phyloP scores from a whole-genome alignment of 768 basidiomycete genomes.

The Hygrocybe punicea region DNA sequence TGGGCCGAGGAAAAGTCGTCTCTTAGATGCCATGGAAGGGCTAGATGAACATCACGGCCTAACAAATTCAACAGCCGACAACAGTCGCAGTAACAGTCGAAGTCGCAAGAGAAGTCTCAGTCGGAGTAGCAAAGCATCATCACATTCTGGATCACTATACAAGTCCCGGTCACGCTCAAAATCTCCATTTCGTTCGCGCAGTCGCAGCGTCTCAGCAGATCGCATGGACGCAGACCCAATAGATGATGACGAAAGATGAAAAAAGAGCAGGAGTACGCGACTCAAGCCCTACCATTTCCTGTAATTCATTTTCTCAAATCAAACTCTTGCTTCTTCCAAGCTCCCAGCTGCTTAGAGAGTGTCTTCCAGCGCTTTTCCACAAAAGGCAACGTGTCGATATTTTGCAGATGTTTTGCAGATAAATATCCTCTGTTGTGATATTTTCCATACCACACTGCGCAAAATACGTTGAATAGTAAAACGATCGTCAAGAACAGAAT shows the following conservation, averaged over 20 bases:
- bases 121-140: slow-evolving; percentile 22
- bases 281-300: too few species aligned
- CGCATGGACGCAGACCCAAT: slow-evolving; percentile 44
- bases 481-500: not conserved
- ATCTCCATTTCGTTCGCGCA: slow-evolving; percentile 50
- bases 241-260: slow-evolving; percentile 7
- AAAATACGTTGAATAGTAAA: slow-evolving; percentile 6
- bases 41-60: slow-evolving; percentile 53
- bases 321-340: slow-evolving; percentile 49
- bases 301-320: slow-evolving; percentile 36
- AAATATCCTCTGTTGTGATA: slow-evolving; percentile 74
- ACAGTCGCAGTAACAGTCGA: slow-evolving; percentile 17
- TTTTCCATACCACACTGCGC: slow-evolving; percentile 72
- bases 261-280: not conserved
- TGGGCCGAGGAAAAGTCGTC: slow-evolving; percentile 75
- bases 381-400: slow-evolving; percentile 51
- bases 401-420: slow-evolving; percentile 53
- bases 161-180: slow-evolving; percentile 32
- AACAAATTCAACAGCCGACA: slow-evolving; percentile 7
- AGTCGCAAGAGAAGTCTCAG: slow-evolving; percentile 33
- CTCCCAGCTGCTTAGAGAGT: slow-evolving; percentile 58
- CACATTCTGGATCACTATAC: slow-evolving; percentile 47
- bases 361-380: slow-evolving; percentile 68
- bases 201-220: slow-evolving; percentile 57
- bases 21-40: slow-evolving; percentile 87